Evolutionary conservation across 208 protist species (phyloP).

Genomic region (Leishmania aethiopica): DNA sequence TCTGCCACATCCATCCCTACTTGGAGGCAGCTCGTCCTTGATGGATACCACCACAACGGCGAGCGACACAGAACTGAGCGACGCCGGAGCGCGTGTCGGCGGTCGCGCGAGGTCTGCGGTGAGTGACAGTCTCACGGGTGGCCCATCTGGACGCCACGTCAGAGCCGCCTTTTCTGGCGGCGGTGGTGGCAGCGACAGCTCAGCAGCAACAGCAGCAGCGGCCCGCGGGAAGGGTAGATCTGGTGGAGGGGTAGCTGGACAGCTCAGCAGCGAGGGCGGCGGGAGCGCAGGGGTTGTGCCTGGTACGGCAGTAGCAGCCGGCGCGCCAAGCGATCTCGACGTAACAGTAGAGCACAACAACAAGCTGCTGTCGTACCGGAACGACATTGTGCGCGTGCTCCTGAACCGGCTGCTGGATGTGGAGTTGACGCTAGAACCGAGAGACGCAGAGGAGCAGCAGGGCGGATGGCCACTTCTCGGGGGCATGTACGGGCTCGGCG

Average conservation of each 20-base stretch:
- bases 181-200: constrained; percentile 2
- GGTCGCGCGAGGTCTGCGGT: neutral
- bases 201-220: neutral
- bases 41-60: constrained; percentile 4
- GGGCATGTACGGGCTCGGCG: neutral
- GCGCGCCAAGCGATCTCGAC: constrained; percentile 5
- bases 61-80: constrained; percentile 26
- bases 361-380: constrained; percentile 63
- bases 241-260: neutral
- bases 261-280: neutral
- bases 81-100: neutral
- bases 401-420: constrained; percentile 64
- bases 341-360: constrained; percentile 54
- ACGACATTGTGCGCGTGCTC: constrained; percentile 69
- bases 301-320: neutral
- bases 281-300: neutral
- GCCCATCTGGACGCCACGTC: neutral
- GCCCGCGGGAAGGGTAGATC: neutral
- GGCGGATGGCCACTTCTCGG: neutral
- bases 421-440: constrained; percentile 62
- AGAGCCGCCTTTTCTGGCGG: neutral
- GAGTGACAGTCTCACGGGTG: constrained; percentile 1
- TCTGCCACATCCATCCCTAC: constrained; percentile 7
- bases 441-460: constrained; percentile 21
- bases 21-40: neutral